Evolutionary conservation across 2,329 filamentous ascomycete genomes (phyloP).

Genomic region (Fusarium camptoceras): DNA sequence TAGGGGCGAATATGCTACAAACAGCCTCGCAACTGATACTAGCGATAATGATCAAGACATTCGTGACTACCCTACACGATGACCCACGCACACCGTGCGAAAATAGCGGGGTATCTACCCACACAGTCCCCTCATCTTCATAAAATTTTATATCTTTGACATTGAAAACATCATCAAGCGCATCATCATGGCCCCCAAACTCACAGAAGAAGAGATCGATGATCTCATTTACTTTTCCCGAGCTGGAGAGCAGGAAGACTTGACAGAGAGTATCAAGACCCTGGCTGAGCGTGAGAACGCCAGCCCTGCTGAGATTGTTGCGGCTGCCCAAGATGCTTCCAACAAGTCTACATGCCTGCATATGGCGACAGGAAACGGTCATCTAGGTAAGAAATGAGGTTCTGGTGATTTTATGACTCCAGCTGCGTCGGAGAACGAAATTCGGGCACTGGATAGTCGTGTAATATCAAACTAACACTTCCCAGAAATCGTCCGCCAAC

Average conservation of each 20-base stretch:
- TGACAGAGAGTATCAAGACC: slow-evolving; percentile 68
- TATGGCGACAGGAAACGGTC: slow-evolving; percentile 93
- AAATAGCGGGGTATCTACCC: slow-evolving; percentile 49
- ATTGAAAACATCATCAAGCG: slow-evolving; percentile 26
- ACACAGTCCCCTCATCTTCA: slow-evolving; percentile 56
- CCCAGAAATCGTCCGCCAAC: slow-evolving; percentile 58
- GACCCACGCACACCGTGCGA: slow-evolving; percentile 49
- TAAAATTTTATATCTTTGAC: slow-evolving; percentile 48
- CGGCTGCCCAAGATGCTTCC: slow-evolving; percentile 76
- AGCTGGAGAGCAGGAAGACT: slow-evolving; percentile 77
- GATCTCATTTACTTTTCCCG: slow-evolving; percentile 91
- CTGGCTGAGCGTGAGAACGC: slow-evolving; percentile 72
- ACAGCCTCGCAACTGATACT: neutral
- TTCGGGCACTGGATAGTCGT: fast-evolving
- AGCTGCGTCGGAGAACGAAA: too few species aligned
- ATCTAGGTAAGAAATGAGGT: slow-evolving; percentile 69
- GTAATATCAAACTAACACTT: slow-evolving; percentile 8
- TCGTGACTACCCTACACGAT: slow-evolving; percentile 40
- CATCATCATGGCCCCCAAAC: slow-evolving; percentile 60
- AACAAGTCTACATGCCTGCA: slow-evolving; percentile 83
- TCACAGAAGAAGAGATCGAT: slow-evolving; percentile 85
- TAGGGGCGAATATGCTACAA: too few species aligned
- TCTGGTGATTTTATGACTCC: fast-evolving
- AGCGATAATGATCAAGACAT: neutral
- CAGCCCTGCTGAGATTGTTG: slow-evolving; percentile 72